Percentiles rank a stretch among this genome's conserved stretches.
Conservation (phyloP, 1,139 yeast genomes). For the Protomyces arabidopsidicola region DNA sequence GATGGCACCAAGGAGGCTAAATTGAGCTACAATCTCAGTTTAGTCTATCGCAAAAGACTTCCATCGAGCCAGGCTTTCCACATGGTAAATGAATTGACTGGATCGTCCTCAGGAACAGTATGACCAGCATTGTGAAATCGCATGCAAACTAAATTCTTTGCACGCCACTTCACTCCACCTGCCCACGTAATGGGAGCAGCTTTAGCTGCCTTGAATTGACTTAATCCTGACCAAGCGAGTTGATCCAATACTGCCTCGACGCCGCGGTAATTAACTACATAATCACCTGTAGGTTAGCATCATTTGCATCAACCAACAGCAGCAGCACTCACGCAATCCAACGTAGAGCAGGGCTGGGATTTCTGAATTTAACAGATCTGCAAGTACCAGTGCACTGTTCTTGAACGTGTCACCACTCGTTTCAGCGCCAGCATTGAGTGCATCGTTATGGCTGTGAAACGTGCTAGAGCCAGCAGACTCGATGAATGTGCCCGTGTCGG, state of each 20-base stretch:
- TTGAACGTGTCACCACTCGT: no score
- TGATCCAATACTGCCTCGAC: conserved; percentile 70
- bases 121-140: conserved; percentile 65
- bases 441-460: no score
- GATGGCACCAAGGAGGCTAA: no score
- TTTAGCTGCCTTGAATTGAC: conserved; percentile 37
- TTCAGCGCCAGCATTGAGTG: no score
- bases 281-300: no score
- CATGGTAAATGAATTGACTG: conserved; percentile 67
- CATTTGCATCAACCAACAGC: conserved; percentile 38
- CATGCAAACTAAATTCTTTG: conserved; percentile 54
- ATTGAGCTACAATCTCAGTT: not conserved
- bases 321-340: conserved; percentile 83
- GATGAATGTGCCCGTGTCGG: no score
- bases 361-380: conserved; percentile 42
- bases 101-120: conserved; percentile 73
- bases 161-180: conserved; percentile 38
- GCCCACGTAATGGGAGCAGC: conserved; percentile 43
- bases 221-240: conserved; percentile 56
- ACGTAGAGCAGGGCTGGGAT: conserved; percentile 77
- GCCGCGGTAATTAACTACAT: conserved; percentile 64
- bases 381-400: conserved; percentile 5
- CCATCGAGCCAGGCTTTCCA: conserved; percentile 59
- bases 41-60: not conserved
- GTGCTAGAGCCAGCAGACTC: no score